phyloP scores from a whole-genome alignment of 2,329 filamentous ascomycete species.

The Penicillium sp. region DNA sequence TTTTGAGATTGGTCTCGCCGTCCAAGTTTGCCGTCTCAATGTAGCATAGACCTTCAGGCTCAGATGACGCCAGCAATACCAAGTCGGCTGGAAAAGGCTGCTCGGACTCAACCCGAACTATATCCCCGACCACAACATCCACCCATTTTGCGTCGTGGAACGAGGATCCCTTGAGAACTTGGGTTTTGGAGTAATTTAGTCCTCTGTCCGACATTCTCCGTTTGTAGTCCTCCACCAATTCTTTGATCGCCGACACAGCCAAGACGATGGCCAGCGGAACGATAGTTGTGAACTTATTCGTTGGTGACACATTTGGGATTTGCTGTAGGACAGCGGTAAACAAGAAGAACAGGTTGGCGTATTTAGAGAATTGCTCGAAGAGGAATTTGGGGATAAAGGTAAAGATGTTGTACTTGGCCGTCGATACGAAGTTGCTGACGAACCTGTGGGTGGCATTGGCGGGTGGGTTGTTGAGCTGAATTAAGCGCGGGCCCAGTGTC shows the following conservation, averaged over 20 bases:
- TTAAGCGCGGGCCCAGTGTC: slow-evolving; percentile 85
- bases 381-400: slow-evolving; percentile 97
- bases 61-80: slow-evolving; percentile 87
- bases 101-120: slow-evolving; percentile 89
- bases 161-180: slow-evolving; percentile 74
- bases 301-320: slow-evolving; percentile 91
- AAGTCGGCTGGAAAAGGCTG: slow-evolving; percentile 92
- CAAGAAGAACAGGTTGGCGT: slow-evolving; percentile 98
- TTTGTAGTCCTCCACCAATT: slow-evolving; percentile 89
- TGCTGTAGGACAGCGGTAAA: slow-evolving; percentile 94
- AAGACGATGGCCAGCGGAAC: slow-evolving; percentile 88
- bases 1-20: slow-evolving; percentile 97
- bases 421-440: slow-evolving; percentile 94
- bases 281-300: slow-evolving; percentile 94
- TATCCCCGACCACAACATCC: slow-evolving; percentile 87
- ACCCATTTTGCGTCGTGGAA: slow-evolving; percentile 93
- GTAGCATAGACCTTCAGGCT: slow-evolving; percentile 96
- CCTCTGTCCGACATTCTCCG: slow-evolving; percentile 81
- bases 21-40: slow-evolving; percentile 98
- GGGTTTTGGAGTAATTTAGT: slow-evolving; percentile 83
- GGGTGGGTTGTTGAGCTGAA: slow-evolving; percentile 93
- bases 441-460: slow-evolving; percentile 89
- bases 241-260: slow-evolving; percentile 91
- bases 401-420: slow-evolving; percentile 91
- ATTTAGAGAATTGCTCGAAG: slow-evolving; percentile 98